These are phyloP conservation scores for Microthyrium microscopicum DNA, from an alignment of 2,329 filamentous ascomycete genomes.

Conservation along the genomic window DNA sequence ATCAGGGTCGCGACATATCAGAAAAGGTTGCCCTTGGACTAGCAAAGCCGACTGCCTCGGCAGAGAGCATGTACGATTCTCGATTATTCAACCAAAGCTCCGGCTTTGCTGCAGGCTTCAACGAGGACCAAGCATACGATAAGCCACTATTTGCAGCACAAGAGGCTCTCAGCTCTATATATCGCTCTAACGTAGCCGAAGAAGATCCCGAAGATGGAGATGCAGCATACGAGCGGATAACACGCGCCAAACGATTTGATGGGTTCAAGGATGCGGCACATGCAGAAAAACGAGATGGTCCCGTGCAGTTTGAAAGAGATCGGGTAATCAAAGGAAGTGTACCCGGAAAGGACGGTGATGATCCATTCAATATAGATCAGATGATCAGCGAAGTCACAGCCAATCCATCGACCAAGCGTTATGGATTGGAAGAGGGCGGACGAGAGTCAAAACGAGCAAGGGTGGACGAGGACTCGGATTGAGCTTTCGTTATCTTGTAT, in stretches of 20 bases:
- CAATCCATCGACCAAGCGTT: conserved; percentile 55
- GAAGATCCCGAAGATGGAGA: conserved; percentile 66
- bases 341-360: conserved; percentile 24
- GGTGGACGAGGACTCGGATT: conserved; percentile 58
- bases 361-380: conserved; percentile 88
- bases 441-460: conserved; percentile 52
- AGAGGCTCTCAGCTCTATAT: conserved; percentile 88
- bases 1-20: conserved; percentile 91
- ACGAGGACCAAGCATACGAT: conserved; percentile 94
- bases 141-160: conserved; percentile 94
- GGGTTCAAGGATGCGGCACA: conserved; percentile 78
- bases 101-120: conserved; percentile 83
- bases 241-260: conserved; percentile 69
- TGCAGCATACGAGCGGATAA: conserved; percentile 71
- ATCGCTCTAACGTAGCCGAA: conserved; percentile 57
- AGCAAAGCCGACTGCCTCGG: conserved; percentile 82
- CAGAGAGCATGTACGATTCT: conserved; percentile 94
- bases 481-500: too few species aligned
- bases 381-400: conserved; percentile 67
- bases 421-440: conserved; percentile 52
- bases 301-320: conserved; percentile 93
- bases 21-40: conserved; percentile 91
- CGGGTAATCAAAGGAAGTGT: conserved; percentile 20
- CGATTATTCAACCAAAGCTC: conserved; percentile 86
- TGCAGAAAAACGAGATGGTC: conserved; percentile 62